Conservation (phyloP, 169 alveolate genomes). For the Cryptosporidium sp. region DNA sequence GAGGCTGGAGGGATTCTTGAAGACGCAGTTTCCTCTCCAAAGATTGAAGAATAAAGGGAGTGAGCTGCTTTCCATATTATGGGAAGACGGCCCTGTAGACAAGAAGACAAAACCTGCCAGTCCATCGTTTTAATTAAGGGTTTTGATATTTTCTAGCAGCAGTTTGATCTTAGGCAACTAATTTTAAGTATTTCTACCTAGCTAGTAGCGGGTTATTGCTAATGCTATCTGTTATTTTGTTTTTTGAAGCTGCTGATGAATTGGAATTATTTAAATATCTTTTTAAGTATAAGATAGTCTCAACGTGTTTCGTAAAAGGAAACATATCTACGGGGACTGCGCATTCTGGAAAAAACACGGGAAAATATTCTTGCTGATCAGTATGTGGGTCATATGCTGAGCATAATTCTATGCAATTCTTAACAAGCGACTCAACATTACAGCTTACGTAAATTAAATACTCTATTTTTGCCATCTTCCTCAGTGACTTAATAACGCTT, state of each 20-base stretch:
- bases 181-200: conserved; percentile 1
- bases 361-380: not conserved
- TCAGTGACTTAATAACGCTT: conserved; percentile 26
- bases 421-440: conserved; percentile 72
- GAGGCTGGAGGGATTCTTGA: conserved; percentile 65
- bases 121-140: conserved; percentile 6
- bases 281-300: conserved; percentile 67
- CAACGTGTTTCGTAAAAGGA: conserved; percentile 79
- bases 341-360: conserved; percentile 17
- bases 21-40: conserved; percentile 7
- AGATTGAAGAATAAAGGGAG: conserved; percentile 35
- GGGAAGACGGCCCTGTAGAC: not conserved
- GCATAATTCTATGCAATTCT: conserved; percentile 64
- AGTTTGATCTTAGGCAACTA: conserved; percentile 34
- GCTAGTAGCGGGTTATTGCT: conserved; percentile 21
- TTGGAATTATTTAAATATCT: conserved; percentile 2
- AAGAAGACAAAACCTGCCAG: not conserved
- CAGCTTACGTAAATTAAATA: conserved; percentile 78
- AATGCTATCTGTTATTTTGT: not conserved
- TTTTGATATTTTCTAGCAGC: not conserved
- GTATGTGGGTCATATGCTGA: conserved; percentile 32
- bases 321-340: conserved; percentile 78
- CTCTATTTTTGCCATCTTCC: conserved; percentile 7
- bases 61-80: not conserved
- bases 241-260: too few relatives aligned